Evolutionary conservation across 2,329 filamentous ascomycete genomes (phyloP), one percentile per base, ranked within the genome.

Genomic region (Ceratocystis ficicola): DNA sequence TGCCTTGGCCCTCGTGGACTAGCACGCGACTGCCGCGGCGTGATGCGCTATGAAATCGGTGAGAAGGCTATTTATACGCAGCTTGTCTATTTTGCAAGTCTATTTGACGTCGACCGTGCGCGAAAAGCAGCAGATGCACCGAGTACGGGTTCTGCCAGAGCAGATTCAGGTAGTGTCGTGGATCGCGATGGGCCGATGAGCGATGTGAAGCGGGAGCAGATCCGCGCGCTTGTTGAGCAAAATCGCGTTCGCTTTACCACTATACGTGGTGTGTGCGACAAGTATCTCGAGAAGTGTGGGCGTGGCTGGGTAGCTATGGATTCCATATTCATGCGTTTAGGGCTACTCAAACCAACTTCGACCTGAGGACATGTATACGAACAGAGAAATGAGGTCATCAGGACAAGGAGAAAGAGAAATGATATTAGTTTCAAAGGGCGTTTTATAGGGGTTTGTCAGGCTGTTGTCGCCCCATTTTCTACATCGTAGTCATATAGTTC

Each of bases 31-130:
- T 99, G 94, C 74, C 78, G 86, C 3, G 94, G 94, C 22, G 84
- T 84, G 62, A 97, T 99, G 92, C 79, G 83, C 25, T 96, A 92
- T 74, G 91, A 95, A 76, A 87, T 89, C 72, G 81, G 83, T 0
- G 94, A 97, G 77, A 93, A 94, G 76, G 87, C 88, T 72, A 82
- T 97, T 67, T 97, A 96, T 77, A 97, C 95, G 75, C 94, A 99
- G 76, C 80, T 99, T 50, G 77, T 97, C 65, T 99, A 96, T 77
- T 88, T 92, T 73, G 83, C 88, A 36, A 82, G 82, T 62, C 76
- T 97, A 65, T 99, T 91, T 80, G 92, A 99, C 75, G 88, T 95
- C 2, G 92, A 97, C 69, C 90, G 89, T 76, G 88, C 88, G 15
- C 83, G 84, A 69, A 72, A 71, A 59, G 79, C 77, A 69, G 81